Conservation (phyloP, 495 filamentous ascomycete genomes). For the Aeminium ludgeri region DNA sequence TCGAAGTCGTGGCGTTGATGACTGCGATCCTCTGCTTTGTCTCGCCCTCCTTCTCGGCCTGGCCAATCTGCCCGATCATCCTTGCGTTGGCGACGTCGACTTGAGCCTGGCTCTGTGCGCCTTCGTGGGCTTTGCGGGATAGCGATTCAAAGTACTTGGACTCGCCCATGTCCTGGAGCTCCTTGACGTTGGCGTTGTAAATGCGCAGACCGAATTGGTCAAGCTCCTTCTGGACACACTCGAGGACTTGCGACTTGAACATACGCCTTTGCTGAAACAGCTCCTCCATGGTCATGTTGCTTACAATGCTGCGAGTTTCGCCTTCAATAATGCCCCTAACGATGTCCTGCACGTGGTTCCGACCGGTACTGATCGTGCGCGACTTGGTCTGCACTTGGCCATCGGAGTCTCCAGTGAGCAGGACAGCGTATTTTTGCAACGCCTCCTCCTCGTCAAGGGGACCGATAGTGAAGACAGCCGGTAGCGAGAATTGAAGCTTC, state of each 20-base stretch:
- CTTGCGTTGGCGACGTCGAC: slow-evolving; percentile 68
- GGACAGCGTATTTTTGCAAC: slow-evolving; percentile 59
- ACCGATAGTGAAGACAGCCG: slow-evolving; percentile 73
- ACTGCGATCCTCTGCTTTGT: slow-evolving; percentile 67
- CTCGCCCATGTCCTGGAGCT: slow-evolving; percentile 60
- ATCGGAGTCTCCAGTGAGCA: slow-evolving; percentile 45
- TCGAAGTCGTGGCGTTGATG: slow-evolving; percentile 65
- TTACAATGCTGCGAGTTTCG: slow-evolving; percentile 62
- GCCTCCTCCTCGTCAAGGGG: slow-evolving; percentile 48
- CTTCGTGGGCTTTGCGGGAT: slow-evolving; percentile 66
- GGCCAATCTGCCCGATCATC: slow-evolving; percentile 61
- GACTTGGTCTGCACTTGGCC: slow-evolving; percentile 23
- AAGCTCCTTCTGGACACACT: slow-evolving; percentile 54
- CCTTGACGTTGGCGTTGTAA: slow-evolving; percentile 69
- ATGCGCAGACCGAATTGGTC: slow-evolving; percentile 23
- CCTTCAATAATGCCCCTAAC: slow-evolving; percentile 82
- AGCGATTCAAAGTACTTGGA: slow-evolving; percentile 65
- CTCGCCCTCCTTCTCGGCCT: slow-evolving; percentile 57
- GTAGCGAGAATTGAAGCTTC: slow-evolving; percentile 61
- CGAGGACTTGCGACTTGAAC: slow-evolving; percentile 62
- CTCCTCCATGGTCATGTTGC: slow-evolving; percentile 73
- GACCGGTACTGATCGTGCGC: slow-evolving; percentile 22
- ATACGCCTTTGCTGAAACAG: slow-evolving; percentile 65
- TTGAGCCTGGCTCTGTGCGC: slow-evolving; percentile 60
- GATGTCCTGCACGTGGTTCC: slow-evolving; percentile 60